Base-by-base conservation (phyloP, 1,139 yeast species). In the Cylindricascospora bacillispora region DNA sequence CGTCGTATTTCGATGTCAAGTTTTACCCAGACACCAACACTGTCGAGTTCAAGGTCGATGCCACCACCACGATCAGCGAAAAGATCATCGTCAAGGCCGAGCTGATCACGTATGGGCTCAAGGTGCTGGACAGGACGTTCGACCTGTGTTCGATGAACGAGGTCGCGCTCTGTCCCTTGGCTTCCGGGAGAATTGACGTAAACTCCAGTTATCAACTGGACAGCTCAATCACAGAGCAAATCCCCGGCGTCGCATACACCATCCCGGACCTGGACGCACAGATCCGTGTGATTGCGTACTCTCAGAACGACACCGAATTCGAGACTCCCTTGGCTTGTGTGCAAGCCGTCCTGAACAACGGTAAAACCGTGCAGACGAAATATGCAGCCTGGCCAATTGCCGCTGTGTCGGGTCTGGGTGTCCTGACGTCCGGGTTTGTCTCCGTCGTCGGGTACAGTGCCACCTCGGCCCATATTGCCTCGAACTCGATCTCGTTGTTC, bases 321-420 rank as follows among this genome's bases (percentile, higher is more conserved):
- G 27, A 39, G 11, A 54, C 57, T 5, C 68, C 77, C 2, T 61
- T 86, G 37, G 98, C 98, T 2, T 89, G 99, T 67, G 93, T 92
- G 7, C 86, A 81, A 52, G 95, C 97, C 0, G 67, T 74, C 14
- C 64, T 89, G 37, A 60, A 81, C 18, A 89, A 92, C 56, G 95
- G 89, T 36, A 83, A 81, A 52, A 85, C 98, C 2, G 99, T 89
- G 22, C 93, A 86, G 56, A 85, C 95, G 18, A 75, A 74, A 48
- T 85, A 82, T 44, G 98, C 95, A 4, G 70, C 94, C 6, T 92
- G 98, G 98, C 94, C 94, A 15, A 80, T 89, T 44, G 97, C 95
- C 4, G 92, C 86, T 13, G 70, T 89, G 26, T 73, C 95, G 2
- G 93, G 94, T 29, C 55, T 82, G 28, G 97, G 97, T 38, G 70